Evolutionary conservation across 371 early-diverging fungal species (phyloP), one percentile per base, ranked within the genome.

Genomic region (Conidiobolus incongruus): DNA sequence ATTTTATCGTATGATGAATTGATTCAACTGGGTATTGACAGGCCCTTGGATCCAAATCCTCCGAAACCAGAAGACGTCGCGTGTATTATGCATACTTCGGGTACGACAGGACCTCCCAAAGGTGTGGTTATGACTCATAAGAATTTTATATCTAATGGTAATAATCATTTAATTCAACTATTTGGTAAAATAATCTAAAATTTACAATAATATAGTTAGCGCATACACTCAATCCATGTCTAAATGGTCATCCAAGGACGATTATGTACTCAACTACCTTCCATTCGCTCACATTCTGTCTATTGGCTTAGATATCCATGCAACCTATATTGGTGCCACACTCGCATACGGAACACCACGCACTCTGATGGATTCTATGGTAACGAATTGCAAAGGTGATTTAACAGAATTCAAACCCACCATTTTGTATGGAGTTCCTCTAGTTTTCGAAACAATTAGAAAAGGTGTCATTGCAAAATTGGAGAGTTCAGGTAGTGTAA

Each of bases 11-110:
- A 71, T 34, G 73, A 75, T 39, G 74, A 79, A 22, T 44, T 84
- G 31, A 53, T 52, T 34, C 47, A 56, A 13, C 55, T 80, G 29
- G 91, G 88, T 30, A 61, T 56, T 26, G 62, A 70, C 24, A 45
- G 68, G 51, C 76, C 72, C 4, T 55, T 52, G 13, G 71, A 68
- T 26, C 64, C 75, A 8, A 56, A 56, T 13, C 63, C 68, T 12
- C 81, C 91, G 13, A 67, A 62, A 19, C 61, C 70, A 23, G 76
- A 83, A 38, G 84, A 84, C 49, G 50, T 78, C 38, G 83, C 88
- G 51, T 75, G 90, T 59, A 81, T 97, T 56, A 86, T 90, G 72
- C 97, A 95, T 59, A 93, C 98, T 19, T 87, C 87, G 31, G 98
- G 95, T 35, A 81, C 85, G 1, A 83, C 87, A 3, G 97, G 97